Base-by-base conservation (phyloP, 129 eudicot species). In the Lactuca sativa region DNA sequence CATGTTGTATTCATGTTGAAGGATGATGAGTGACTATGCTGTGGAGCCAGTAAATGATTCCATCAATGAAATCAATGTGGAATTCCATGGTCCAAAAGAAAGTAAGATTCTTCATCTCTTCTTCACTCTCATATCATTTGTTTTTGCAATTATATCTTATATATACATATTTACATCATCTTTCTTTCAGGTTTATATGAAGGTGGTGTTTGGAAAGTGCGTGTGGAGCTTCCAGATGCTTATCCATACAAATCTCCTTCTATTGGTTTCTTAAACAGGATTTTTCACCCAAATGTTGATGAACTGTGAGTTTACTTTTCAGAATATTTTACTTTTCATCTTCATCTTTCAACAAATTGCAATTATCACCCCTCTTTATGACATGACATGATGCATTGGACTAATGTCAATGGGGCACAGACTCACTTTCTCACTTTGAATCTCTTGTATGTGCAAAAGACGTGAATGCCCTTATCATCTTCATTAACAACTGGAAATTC, bases 11-110 rank as follows among this genome's bases (percentile, higher is more conserved):
- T 82, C 16, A 6, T 77, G 38, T 72, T 84, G 74, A 62, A 92
- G 98, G 85, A 92, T 92, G 98, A 92, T 92, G 98, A 92, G 98
- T 69, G 96, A 92, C 78, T 89, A 86, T 77, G 57, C 64, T 18
- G 98, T 92, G 80, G 98, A 92, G 80, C 76, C 96, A 11, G 83
- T 92, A 68, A 89, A 92, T 70, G 98, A 92, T 67, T 90, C 92
- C 34, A 65, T 92, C 70, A 84, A 73, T 53, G 95, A 92, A 77
- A 88, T 92, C 78, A 86, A 92, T 81, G 98, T 92, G 82, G 81
- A 84, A 47, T 92, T 92, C 73, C 89, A 92, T 74, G 98, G 98
- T 48, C 98, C 96, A 52, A 92, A 92, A 86, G 96, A 89, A 76
- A 92, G 98, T 92, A 92, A 84, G 75, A 71, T 18, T 48, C 33